Base-by-base conservation (phyloP, 805 yeast genomes). In the Candida tammaniensis region DNA sequence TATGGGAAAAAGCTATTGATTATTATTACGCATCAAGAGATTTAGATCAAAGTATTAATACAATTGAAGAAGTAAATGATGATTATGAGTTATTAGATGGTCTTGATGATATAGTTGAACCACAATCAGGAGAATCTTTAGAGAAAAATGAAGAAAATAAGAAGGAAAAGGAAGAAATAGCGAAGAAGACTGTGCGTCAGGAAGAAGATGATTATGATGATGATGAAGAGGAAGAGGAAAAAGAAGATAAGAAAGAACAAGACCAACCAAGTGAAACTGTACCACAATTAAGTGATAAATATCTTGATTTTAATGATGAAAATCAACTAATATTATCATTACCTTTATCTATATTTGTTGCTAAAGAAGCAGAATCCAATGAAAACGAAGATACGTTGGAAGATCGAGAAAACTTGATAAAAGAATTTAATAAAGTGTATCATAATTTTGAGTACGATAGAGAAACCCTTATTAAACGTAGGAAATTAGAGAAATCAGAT, bases 401-500 rank as follows among this genome's bases (percentile, higher is more conserved):
- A 33, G 74, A 75, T 9, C 72, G 68, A 41, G 65, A 68, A 30
- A 47, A 47, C 23, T 45, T 75, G 28, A 76, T 83, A 38, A 75
- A 70, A 39, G 82, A 78, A 50, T 82, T 82, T 62, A 79, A 79
- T 58, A 81, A 76, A 45, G 75, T 83, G 4, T 84, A 84, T 49
- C 93, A 84, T 51, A 78, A 72, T 46, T 82, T 82, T 51, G 94
- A 85, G 53, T 74, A 78, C 50, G 95, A 85, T 54, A 53, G 73
- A 35, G 94, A 86, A 34, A 85, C 89, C 1, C 66, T 86, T 35
- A 65, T 80, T 35, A 84, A 86, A 48, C 72, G 93, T 51, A 60
- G 86, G 41, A 84, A 81, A 50, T 64, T 89, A 20, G 94, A 86
- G 49, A 84, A 82, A 47, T 81, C 86, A 36, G 94, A 89, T 54